phyloP scores from a whole-genome alignment of 306 rosid species.

The Trifolium repens region DNA sequence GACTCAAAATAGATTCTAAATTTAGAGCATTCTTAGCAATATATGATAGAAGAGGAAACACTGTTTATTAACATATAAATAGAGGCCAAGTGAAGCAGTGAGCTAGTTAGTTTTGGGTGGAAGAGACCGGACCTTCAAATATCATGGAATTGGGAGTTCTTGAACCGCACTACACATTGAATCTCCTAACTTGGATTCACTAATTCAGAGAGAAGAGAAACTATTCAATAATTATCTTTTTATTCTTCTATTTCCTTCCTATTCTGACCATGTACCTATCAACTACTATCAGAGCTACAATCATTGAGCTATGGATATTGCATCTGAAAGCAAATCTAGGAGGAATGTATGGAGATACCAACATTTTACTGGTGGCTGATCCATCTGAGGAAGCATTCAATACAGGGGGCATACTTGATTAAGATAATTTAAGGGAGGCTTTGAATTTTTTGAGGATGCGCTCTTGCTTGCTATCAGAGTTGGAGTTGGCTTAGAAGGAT shows the following conservation, averaged over 20 bases:
- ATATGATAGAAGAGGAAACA: background rate
- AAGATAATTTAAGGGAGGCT: background rate
- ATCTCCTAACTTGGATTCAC: background rate
- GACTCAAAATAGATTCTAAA: background rate
- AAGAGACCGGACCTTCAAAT: background rate
- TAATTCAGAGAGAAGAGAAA: background rate
- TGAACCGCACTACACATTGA: background rate
- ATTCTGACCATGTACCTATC: background rate
- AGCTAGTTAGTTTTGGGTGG: background rate
- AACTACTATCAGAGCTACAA: constrained; percentile 1
- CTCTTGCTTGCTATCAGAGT: background rate
- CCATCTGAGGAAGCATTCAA: background rate
- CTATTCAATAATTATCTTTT: background rate
- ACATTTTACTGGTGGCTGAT: background rate
- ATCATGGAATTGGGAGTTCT: background rate
- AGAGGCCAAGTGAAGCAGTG: background rate
- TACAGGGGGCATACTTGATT: background rate
- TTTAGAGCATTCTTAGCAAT: constrained; percentile 5
- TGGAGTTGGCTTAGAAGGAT: no score
- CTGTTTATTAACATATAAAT: background rate
- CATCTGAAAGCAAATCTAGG: background rate
- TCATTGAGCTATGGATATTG: background rate
- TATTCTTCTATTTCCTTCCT: background rate
- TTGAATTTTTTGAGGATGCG: background rate
- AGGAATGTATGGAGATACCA: background rate